Evolutionary conservation across 148 eudicot genomes (phyloP).

Genomic region (Mesembryanthemum crystallinum): DNA sequence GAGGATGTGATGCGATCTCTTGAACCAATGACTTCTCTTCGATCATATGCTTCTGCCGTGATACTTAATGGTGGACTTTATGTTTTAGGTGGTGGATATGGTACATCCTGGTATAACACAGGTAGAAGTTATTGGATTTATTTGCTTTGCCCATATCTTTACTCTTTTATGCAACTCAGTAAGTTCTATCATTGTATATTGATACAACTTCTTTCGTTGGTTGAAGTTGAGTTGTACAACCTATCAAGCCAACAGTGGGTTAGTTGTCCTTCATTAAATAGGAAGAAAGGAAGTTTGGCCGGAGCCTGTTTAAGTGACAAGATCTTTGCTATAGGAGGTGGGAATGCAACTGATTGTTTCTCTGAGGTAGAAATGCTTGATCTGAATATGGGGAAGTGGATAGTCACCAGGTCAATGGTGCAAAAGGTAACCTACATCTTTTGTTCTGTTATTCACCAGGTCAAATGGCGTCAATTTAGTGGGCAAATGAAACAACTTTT

Average conservation of each 20-base stretch:
- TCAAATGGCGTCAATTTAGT: neutral
- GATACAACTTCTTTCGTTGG: slow-evolving; percentile 14
- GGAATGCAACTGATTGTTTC: slow-evolving; percentile 46
- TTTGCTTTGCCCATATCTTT: neutral
- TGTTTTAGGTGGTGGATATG: slow-evolving; percentile 59
- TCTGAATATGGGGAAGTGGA: slow-evolving; percentile 55
- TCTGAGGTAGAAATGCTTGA: slow-evolving; percentile 72
- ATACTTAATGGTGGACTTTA: slow-evolving; percentile 44
- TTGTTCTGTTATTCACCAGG: neutral
- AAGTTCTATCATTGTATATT: neutral
- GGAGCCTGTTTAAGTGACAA: slow-evolving; percentile 42
- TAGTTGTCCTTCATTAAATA: slow-evolving; percentile 47
- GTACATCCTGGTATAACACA: slow-evolving; percentile 53
- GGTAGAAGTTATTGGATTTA: slow-evolving; percentile 33
- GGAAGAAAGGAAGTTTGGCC: slow-evolving; percentile 54
- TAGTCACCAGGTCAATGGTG: slow-evolving; percentile 49
- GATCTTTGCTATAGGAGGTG: slow-evolving; percentile 74
- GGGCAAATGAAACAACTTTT: neutral
- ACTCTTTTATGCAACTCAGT: neutral
- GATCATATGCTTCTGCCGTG: slow-evolving; percentile 50
- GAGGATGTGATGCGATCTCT: slow-evolving; percentile 39
- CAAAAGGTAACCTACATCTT: slow-evolving; percentile 44
- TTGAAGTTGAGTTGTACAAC: slow-evolving; percentile 68
- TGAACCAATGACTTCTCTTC: slow-evolving; percentile 45
- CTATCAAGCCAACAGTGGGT: slow-evolving; percentile 48